Conservation (phyloP, 371 early-diverging fungal species). For the Mortierella sp. region DNA sequence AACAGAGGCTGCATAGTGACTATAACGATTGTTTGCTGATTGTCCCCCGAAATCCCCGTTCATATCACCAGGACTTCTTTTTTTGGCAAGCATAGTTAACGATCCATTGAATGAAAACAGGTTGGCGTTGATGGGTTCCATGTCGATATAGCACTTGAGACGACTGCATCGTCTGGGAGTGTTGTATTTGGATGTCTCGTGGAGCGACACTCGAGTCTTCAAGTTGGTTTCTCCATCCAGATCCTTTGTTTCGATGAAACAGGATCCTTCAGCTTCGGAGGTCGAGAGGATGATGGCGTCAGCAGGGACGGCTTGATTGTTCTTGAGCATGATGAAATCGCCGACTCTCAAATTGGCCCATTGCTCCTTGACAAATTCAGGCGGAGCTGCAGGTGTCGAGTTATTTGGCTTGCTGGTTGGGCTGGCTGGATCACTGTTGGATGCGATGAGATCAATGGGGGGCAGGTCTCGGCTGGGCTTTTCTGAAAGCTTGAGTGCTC, state of each 20-base stretch:
- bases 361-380: conserved; percentile 59
- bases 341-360: conserved; percentile 91
- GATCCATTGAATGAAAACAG: conserved; percentile 74
- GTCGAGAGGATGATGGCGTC: conserved; percentile 89
- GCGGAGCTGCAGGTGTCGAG: conserved; percentile 17
- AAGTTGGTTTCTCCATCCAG: conserved; percentile 98
- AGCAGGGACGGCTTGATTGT: conserved; percentile 92
- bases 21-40: conserved; percentile 28
- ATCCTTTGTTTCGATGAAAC: conserved; percentile 95
- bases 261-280: conserved; percentile 77
- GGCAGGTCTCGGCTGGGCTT: conserved; percentile 25
- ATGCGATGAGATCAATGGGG: conserved; percentile 23
- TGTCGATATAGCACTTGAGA: conserved; percentile 71
- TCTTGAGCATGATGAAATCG: conserved; percentile 87
- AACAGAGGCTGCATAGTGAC: conserved; percentile 44
- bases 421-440: background rate
- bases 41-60: conserved; percentile 11
- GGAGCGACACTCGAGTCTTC: conserved; percentile 80
- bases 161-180: conserved; percentile 74
- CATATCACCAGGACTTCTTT: conserved; percentile 15
- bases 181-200: conserved; percentile 72
- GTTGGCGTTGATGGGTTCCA: conserved; percentile 80
- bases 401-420: background rate
- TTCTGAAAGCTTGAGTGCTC: conserved; percentile 24
- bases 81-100: conserved; percentile 58